Percentiles rank a stretch among this genome's conserved stretches.
Conservation (phyloP, 345 rosid species). For the Linum tenue region DNA sequence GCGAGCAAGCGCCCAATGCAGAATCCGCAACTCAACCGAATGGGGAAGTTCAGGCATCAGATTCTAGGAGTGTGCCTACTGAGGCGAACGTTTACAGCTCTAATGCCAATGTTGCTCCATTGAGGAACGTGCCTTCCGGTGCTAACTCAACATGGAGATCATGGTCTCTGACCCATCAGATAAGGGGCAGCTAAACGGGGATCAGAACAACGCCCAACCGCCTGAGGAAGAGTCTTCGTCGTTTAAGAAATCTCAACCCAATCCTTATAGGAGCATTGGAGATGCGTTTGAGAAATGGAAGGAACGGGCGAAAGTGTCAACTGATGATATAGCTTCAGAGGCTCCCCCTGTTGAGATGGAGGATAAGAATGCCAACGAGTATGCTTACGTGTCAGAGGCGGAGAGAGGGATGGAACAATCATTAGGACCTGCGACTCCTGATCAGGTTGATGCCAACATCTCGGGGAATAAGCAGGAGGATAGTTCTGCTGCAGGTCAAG, state of each 20-base stretch:
- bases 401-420: conserved; percentile 81
- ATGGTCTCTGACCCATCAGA: conserved; percentile 37
- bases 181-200: conserved; percentile 44
- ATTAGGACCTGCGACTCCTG: conserved; percentile 77
- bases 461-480: conserved; percentile 37
- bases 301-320: conserved; percentile 65
- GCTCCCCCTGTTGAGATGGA: conserved; percentile 47
- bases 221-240: conserved; percentile 38
- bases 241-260: conserved; percentile 43
- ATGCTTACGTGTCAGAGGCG: conserved; percentile 59
- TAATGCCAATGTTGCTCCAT: conserved; percentile 39
- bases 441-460: conserved; percentile 55
- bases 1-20: conserved; percentile 33
- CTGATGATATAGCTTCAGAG: conserved; percentile 42
- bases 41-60: conserved; percentile 32
- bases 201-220: conserved; percentile 29
- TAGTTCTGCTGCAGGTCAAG: conserved; percentile 20
- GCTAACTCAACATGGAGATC: conserved; percentile 39
- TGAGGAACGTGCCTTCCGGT: conserved; percentile 40
- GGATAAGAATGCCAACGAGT: conserved; percentile 65
- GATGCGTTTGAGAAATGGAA: conserved; percentile 93
- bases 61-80: conserved; percentile 34
- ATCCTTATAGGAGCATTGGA: conserved; percentile 74
- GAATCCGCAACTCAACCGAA: conserved; percentile 51
- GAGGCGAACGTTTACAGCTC: conserved; percentile 38